phyloP scores from a whole-genome alignment of 257 asterid species.

The Ocimum tenuiflorum region DNA sequence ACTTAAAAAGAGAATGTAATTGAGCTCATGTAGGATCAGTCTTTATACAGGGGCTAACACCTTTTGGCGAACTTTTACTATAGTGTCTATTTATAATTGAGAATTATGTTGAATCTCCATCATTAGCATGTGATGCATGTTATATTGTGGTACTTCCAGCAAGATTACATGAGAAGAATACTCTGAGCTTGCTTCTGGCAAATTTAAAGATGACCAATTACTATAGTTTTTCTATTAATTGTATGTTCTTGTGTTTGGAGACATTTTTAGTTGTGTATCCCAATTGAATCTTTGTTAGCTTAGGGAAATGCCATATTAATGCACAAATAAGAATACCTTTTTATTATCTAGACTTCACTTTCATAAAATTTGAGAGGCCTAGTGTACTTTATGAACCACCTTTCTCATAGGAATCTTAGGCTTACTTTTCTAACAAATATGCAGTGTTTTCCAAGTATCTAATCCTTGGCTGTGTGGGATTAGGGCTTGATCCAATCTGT shows the following conservation, averaged over 20 bases:
- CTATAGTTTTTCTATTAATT: too few relatives aligned
- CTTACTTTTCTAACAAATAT: too few relatives aligned
- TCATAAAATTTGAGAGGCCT: neutral
- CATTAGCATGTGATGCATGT: neutral
- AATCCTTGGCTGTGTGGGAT: neutral
- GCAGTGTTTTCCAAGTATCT: neutral
- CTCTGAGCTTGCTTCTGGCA: neutral
- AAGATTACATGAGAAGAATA: neutral
- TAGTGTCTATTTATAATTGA: neutral
- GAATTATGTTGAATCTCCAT: neutral
- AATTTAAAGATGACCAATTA: too few relatives aligned
- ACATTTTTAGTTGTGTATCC: neutral
- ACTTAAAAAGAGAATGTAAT: too few relatives aligned
- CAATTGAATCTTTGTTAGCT: neutral
- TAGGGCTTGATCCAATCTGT: constrained; percentile 89
- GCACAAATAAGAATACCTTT: neutral
- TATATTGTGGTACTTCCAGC: neutral
- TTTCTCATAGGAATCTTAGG: neutral
- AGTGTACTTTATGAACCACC: neutral
- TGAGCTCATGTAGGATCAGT: neutral
- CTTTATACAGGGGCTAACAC: neutral
- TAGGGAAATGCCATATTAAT: neutral
- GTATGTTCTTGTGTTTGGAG: too few relatives aligned
- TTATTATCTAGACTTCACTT: neutral
- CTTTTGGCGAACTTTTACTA: too few relatives aligned